A percentile compares a stretch with the other conserved stretches of the same genome.
phyloP scores from a whole-genome alignment of 306 rosid genomes.

The Begonia loranthoides region DNA sequence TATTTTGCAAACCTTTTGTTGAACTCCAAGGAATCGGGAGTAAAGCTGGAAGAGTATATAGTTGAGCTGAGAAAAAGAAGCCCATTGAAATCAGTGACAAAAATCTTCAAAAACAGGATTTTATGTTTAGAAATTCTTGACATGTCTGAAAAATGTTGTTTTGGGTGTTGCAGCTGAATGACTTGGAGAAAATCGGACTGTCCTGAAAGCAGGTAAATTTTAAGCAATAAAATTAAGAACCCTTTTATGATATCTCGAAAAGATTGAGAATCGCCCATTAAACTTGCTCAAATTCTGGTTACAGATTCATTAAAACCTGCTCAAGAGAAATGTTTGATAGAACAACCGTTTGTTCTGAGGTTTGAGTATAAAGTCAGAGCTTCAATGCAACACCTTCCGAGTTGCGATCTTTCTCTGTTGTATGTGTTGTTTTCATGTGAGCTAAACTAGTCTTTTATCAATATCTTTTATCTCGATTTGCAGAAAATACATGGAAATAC shows the following conservation, averaged over 20 bases:
- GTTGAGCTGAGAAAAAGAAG: conserved; percentile 66
- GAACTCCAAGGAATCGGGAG: conserved; percentile 71
- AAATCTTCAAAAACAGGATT: background rate
- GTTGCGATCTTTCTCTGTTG: too few relatives aligned
- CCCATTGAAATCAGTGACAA: conserved; percentile 69
- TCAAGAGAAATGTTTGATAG: conserved; percentile 45
- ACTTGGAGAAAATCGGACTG: conserved; percentile 89
- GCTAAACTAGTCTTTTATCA: too few relatives aligned
- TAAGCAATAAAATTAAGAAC: background rate
- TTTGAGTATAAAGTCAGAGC: too few relatives aligned
- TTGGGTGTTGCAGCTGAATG: conserved; percentile 42
- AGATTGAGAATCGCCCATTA: too few relatives aligned
- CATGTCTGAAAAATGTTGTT: background rate
- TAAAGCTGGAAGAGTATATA: conserved; percentile 72
- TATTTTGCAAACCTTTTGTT: background rate
- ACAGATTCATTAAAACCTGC: conserved; percentile 59
- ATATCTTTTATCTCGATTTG: too few relatives aligned
- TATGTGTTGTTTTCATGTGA: too few relatives aligned
- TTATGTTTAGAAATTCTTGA: background rate
- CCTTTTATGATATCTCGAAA: background rate
- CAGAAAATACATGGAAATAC: too few relatives aligned
- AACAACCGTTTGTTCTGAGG: conserved; percentile 10
- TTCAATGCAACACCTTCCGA: too few relatives aligned
- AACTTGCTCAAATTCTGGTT: background rate
- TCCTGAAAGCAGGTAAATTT: conserved; percentile 70